Conservation (phyloP, 2,329 filamentous ascomycete genomes). For the Mollisiaceae sp. region DNA sequence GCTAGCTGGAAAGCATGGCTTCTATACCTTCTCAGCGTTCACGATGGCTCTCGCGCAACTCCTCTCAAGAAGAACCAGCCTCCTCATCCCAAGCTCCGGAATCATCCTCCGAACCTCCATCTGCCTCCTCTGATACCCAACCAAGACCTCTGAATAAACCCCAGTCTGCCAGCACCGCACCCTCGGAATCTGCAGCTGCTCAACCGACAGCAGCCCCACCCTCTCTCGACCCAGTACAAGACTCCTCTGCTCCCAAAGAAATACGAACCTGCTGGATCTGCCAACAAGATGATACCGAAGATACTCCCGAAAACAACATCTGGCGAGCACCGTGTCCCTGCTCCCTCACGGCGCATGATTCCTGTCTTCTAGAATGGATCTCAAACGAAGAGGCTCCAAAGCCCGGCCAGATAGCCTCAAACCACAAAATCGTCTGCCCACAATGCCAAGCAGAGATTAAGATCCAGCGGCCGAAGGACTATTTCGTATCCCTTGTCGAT, state of each 20-base stretch:
- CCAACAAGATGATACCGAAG: conserved; percentile 59
- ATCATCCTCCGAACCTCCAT: conserved; percentile 4
- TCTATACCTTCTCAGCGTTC: neutral
- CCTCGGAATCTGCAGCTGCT: neutral
- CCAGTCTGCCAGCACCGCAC: neutral
- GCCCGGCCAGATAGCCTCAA: conserved; percentile 53
- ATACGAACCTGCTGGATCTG: conserved; percentile 66
- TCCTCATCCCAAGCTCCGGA: neutral
- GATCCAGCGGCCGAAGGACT: conserved; percentile 75
- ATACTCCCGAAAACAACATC: conserved; percentile 49
- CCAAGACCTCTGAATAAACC: conserved; percentile 11
- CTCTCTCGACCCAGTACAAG: neutral
- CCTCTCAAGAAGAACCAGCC: neutral
- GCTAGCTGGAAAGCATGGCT: neutral
- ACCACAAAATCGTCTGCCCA: conserved; percentile 77
- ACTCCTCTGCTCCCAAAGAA: neutral
- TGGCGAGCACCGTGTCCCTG: conserved; percentile 94
- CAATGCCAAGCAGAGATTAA: conserved; percentile 86
- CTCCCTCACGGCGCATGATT: conserved; percentile 87
- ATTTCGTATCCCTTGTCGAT: conserved; percentile 58
- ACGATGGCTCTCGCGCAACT: neutral
- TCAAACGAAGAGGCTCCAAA: conserved; percentile 79
- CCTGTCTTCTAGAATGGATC: conserved; percentile 89
- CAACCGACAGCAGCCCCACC: neutral
- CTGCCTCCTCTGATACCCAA: conserved; percentile 7